These are phyloP conservation scores for Pholiota conissans DNA, from an alignment of 768 basidiomycete genomes.

Conservation along the genomic window DNA sequence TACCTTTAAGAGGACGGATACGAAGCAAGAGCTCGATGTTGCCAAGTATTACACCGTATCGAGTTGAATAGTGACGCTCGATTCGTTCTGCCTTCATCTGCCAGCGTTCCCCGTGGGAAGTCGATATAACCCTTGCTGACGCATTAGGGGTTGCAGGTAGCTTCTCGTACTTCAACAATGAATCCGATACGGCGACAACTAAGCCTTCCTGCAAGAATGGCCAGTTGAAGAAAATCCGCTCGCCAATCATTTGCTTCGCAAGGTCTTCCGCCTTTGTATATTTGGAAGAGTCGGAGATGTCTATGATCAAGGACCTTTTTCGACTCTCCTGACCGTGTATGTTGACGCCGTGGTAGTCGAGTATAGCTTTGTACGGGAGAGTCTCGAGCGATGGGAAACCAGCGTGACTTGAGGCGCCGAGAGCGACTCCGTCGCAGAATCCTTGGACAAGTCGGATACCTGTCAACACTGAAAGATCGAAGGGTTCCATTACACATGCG, in stretches of 20 bases:
- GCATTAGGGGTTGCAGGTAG: conserved; percentile 49
- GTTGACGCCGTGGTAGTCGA: conserved; percentile 90
- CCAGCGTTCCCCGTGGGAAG: conserved; percentile 78
- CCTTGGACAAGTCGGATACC: conserved; percentile 87
- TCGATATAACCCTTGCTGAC: conserved; percentile 59
- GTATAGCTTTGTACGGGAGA: conserved; percentile 69
- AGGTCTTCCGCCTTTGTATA: conserved; percentile 66
- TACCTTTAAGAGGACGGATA: conserved; percentile 87
- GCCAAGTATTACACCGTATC: conserved; percentile 83
- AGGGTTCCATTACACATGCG: conserved; percentile 77
- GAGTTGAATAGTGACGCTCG: conserved; percentile 86
- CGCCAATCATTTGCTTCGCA: conserved; percentile 72
- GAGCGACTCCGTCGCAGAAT: conserved; percentile 83
- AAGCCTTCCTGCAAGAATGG: conserved; percentile 93
- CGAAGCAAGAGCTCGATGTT: conserved; percentile 80
- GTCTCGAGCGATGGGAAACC: conserved; percentile 97
- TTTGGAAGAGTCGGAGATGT: conserved; percentile 77
- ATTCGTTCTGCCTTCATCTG: conserved; percentile 79
- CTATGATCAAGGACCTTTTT: conserved; percentile 92
- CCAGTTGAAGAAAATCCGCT: conserved; percentile 83
- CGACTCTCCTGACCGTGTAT: conserved; percentile 88
- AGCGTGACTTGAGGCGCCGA: conserved; percentile 84
- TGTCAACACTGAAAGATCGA: conserved; percentile 84
- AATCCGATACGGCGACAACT: conserved; percentile 85
- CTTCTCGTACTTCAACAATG: conserved; percentile 84